These are phyloP conservation scores for Tetradesmus lagerheimii DNA, from an alignment of 139 green algal species.

Conservation along the genomic window DNA sequence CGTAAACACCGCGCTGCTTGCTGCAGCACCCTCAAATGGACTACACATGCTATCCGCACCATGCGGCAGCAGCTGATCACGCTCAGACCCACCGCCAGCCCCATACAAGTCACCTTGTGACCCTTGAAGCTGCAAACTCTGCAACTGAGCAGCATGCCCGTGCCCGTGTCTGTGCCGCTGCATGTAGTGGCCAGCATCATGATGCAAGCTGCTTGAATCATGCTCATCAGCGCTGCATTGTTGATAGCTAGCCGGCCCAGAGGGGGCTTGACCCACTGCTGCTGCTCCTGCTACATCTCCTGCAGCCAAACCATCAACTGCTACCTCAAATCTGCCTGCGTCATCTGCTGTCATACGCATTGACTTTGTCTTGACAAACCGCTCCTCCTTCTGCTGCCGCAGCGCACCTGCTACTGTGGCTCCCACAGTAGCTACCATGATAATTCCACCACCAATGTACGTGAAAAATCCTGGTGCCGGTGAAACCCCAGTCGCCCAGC, in stretches of 20 bases:
- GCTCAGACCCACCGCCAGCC: neutral
- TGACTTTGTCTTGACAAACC: neutral
- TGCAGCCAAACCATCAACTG: neutral
- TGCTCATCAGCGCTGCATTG: neutral
- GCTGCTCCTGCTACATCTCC: neutral
- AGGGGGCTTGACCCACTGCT: neutral
- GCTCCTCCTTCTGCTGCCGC: conserved; percentile 12
- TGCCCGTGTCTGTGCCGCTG: neutral
- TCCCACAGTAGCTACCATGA: conserved; percentile 64
- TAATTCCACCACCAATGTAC: conserved; percentile 65
- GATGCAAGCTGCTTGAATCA: neutral
- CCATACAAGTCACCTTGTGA: neutral
- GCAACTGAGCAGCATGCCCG: neutral
- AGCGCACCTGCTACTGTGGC: conserved; percentile 54
- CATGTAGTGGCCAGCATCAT: neutral
- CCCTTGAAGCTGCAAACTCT: neutral
- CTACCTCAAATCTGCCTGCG: neutral
- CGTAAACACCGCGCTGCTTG: neutral
- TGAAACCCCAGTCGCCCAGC: conserved; percentile 70
- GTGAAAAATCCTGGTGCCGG: conserved; percentile 62
- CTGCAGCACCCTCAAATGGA: neutral
- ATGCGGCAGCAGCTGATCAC: neutral
- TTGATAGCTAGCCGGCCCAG: neutral
- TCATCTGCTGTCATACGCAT: neutral
- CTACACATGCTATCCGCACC: neutral